Percentiles rank a stretch among this genome's conserved stretches.
These are phyloP conservation scores for Nannochloropsis salina DNA, from an alignment of 108 stramenopile species.

Conservation along the genomic window DNA sequence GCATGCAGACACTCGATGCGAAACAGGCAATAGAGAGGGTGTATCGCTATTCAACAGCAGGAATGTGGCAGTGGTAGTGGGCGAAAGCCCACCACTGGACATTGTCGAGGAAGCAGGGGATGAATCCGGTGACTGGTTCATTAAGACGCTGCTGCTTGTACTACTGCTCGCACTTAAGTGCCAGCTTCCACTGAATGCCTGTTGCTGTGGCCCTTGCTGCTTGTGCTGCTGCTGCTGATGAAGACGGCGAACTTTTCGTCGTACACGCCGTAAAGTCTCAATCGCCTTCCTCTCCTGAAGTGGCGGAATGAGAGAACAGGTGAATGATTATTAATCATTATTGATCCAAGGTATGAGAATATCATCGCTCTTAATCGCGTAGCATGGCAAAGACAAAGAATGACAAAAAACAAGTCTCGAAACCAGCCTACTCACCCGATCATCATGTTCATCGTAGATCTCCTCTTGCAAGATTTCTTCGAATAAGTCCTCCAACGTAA, in stretches of 20 bases:
- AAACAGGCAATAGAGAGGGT: background rate
- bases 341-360: too few relatives aligned
- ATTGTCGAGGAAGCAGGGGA: background rate
- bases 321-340: background rate
- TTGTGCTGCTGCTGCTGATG: conserved; percentile 10
- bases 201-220: background rate
- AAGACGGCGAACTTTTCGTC: background rate
- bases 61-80: conserved; percentile 13
- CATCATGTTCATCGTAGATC: conserved; percentile 4
- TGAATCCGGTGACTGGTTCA: background rate
- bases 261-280: background rate
- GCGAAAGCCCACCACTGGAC: background rate
- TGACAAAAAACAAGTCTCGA: background rate
- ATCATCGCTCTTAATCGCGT: too few relatives aligned
- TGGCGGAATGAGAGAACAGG: background rate
- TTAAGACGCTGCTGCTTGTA: background rate
- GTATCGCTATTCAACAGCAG: background rate
- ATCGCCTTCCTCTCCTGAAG: background rate
- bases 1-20: background rate
- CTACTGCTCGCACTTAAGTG: background rate
- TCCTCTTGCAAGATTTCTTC: conserved; percentile 50
- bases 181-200: background rate
- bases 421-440: background rate
- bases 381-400: background rate
- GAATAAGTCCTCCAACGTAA: conserved; percentile 48